These are phyloP conservation scores for Nepenthes mirabilis DNA, from an alignment of 148 eudicot species.

Conservation along the genomic window DNA sequence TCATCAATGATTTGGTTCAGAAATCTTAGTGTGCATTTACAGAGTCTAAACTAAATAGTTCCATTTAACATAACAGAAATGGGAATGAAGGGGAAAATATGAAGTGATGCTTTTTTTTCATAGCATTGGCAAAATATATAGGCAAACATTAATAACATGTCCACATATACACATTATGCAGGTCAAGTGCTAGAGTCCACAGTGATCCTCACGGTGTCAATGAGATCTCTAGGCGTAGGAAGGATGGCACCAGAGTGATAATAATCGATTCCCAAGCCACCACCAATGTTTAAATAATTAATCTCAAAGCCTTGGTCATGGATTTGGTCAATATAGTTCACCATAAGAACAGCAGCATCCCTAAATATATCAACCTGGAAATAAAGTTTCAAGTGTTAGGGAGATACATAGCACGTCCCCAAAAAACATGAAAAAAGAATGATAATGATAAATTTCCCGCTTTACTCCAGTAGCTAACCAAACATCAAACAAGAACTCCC, in stretches of 20 bases:
- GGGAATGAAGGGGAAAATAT: no score
- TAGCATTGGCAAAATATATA: no score
- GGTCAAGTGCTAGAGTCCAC: background rate
- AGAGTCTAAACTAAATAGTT: background rate
- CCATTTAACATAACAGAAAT: background rate
- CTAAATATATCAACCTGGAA: slow-evolving; percentile 81
- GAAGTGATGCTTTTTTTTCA: no score
- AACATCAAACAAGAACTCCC: background rate
- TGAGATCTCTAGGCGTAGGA: slow-evolving; percentile 83
- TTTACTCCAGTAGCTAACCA: background rate
- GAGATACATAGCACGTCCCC: no score
- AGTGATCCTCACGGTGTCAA: slow-evolving; percentile 51
- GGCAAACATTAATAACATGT: background rate
- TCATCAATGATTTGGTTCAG: background rate
- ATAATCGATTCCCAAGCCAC: slow-evolving; percentile 93
- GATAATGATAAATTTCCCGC: background rate
- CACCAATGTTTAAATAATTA: slow-evolving; percentile 84
- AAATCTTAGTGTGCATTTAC: background rate
- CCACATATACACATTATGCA: background rate
- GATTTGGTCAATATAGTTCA: slow-evolving; percentile 72
- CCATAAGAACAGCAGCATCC: slow-evolving; percentile 93
- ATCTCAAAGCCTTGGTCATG: slow-evolving; percentile 87
- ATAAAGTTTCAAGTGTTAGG: background rate
- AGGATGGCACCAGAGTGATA: slow-evolving; percentile 81
- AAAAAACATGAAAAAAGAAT: background rate